phyloP scores from a whole-genome alignment of 2,329 filamentous ascomycete genomes.

The Ophiostoma fasciatum region DNA sequence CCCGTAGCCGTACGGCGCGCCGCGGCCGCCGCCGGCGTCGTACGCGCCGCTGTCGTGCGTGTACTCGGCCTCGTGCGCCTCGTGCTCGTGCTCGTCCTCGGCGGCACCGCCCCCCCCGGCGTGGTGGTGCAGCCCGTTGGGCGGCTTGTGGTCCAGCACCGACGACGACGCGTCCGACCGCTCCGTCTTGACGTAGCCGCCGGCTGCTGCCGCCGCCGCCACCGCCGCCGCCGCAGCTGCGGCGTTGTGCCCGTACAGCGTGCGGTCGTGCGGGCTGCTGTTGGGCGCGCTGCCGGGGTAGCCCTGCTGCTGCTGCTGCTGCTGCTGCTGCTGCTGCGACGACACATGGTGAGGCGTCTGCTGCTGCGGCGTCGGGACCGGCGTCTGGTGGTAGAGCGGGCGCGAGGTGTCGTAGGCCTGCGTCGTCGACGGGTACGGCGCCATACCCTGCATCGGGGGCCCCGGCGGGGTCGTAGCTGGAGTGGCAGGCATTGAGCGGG shows the following conservation, averaged over 20 bases:
- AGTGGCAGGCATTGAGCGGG: conserved; percentile 79
- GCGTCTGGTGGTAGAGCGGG: conserved; percentile 58
- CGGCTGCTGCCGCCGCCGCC: conserved; percentile 8
- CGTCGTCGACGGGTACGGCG: conserved; percentile 53
- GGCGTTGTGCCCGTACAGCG: conserved; percentile 47
- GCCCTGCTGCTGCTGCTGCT: conserved; percentile 42
- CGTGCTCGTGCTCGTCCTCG: conserved; percentile 56
- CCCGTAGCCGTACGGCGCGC: conserved; percentile 52
- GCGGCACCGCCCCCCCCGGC: conserved; percentile 42
- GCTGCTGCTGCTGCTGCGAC: conserved; percentile 49
- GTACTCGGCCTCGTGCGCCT: conserved; percentile 63
- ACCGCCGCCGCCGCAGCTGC: conserved; percentile 5
- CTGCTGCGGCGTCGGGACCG: conserved; percentile 56
- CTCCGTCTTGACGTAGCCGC: conserved; percentile 65
- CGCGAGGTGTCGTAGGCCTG: conserved; percentile 65
- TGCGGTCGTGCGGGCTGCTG: conserved; percentile 41
- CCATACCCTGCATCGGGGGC: conserved; percentile 60
- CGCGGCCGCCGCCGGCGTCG: conserved; percentile 48
- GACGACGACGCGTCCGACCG: conserved; percentile 50
- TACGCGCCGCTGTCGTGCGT: conserved; percentile 70
- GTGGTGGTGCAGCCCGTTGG: conserved; percentile 34
- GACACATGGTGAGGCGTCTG: conserved; percentile 41
- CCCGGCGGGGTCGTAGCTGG: conserved; percentile 83
- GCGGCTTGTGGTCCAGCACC: conserved; percentile 24
- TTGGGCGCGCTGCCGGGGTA: conserved; percentile 52